phyloP scores from a whole-genome alignment of 129 eudicot genomes.

The Scalesia atractyloides region DNA sequence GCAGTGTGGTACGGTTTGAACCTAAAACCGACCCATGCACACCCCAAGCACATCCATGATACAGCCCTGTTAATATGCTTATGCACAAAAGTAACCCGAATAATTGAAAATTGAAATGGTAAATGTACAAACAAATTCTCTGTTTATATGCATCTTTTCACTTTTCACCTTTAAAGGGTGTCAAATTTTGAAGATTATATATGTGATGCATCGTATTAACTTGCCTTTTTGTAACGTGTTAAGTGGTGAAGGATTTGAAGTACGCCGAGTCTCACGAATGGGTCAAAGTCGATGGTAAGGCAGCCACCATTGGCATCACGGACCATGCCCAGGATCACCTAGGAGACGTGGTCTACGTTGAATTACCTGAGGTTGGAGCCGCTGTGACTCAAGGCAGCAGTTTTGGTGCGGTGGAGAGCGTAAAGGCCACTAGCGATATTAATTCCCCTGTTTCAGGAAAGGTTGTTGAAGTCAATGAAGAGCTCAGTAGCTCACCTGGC shows the following conservation, averaged over 20 bases:
- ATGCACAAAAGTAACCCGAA: too few species aligned
- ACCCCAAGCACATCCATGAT: too few species aligned
- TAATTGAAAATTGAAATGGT: neutral
- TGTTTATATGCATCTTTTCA: neutral
- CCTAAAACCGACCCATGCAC: too few species aligned
- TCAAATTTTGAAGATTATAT: neutral
- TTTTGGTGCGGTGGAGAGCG: constrained; percentile 94
- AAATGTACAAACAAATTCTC: neutral
- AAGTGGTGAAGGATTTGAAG: constrained; percentile 72
- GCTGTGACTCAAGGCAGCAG: constrained; percentile 59
- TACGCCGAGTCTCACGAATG: constrained; percentile 91
- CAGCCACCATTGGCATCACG: constrained; percentile 78
- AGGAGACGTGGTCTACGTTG: constrained; percentile 91
- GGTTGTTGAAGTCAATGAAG: constrained; percentile 69
- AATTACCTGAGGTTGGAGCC: constrained; percentile 67
- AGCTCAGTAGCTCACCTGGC: constrained; percentile 67
- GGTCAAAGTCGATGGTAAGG: constrained; percentile 75
- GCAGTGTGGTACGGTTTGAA: too few species aligned
- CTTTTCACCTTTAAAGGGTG: neutral
- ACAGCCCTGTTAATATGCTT: too few species aligned
- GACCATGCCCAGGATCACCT: constrained; percentile 95
- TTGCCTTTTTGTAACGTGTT: neutral
- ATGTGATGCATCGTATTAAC: constrained; percentile 2
- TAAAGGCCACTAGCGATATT: constrained; percentile 86
- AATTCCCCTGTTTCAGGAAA: constrained; percentile 91